Base-by-base conservation (phyloP, 768 basidiomycete species). In the Mycena vitilis region DNA sequence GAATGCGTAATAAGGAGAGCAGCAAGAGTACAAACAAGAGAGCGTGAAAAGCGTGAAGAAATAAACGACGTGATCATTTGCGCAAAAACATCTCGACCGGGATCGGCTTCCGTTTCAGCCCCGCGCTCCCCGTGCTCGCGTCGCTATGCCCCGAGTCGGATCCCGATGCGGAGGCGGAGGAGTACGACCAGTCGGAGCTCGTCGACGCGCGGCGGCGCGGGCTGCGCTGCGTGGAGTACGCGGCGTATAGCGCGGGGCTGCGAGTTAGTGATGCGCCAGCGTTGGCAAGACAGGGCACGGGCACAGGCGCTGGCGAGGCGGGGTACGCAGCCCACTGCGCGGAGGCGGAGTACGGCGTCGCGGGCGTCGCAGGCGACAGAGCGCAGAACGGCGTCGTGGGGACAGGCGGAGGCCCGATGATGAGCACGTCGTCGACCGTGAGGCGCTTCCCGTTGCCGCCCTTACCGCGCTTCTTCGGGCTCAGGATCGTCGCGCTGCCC, bases 391-490 rank as follows among this genome's bases (percentile, higher is more conserved):
- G 11, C 36, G 38, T 9, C 36, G 53, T 20, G 4, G 42, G 40
- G 22, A 61, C 54, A 54, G 37, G 49, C n/a, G 47, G 47, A 8
- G n/a, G 47, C 13, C 47, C 47, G 47, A 48, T 13, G 47, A 70
- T 51, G 30, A 54, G 48, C 7, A 70, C 69, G 47, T 70, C 69
- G 23, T 48, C 60, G 8, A 52, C 60, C 22, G 69, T 70, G 16
- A 70, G 55, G 25, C 48, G 38, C 42, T 69, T 69, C 15, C 11
- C 40, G 40, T 40, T 22, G 11, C 42, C 51, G 30, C 52, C 9
- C 56, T 52, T 58, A 5, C 30, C 5, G 63, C 63, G 34, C 37
- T 42, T 58, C 49, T 44, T 30, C 42, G 40, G 40, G 22, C 42
- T 20, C 18, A 45, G 15, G 44, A 45, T 18, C 15, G 44, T 45